phyloP scores from a whole-genome alignment of 805 yeast genomes.

The Ogataea kodamae region DNA sequence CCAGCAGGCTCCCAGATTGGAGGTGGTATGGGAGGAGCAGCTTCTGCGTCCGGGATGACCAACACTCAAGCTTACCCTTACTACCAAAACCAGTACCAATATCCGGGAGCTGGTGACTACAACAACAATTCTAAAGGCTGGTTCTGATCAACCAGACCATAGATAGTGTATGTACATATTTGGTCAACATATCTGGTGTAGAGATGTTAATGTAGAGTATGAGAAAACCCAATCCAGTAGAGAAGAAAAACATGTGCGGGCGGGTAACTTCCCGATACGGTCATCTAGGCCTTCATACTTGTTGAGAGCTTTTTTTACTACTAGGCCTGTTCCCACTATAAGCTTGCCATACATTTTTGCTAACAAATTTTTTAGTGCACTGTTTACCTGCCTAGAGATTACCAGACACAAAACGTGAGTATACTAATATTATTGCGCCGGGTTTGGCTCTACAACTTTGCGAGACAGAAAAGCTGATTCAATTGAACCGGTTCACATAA shows the following conservation, averaged over 20 bases:
- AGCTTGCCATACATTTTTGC: slow-evolving; percentile 7
- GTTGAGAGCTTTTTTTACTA: slow-evolving; percentile 9
- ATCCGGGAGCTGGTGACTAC: slow-evolving; percentile 21
- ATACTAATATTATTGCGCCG: slow-evolving; percentile 5
- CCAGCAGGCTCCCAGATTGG: slow-evolving; percentile 18
- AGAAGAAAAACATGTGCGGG: no score
- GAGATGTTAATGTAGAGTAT: no score
- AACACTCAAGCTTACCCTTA: slow-evolving; percentile 22
- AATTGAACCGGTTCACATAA: slow-evolving; percentile 1
- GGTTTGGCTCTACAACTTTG: background rate
- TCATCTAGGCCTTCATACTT: slow-evolving; percentile 1
- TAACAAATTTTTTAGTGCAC: slow-evolving; percentile 11
- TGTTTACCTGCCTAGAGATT: slow-evolving; percentile 6
- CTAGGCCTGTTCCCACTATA: slow-evolving; percentile 8
- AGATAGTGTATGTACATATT: slow-evolving; percentile 9
- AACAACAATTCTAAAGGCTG: slow-evolving; percentile 25
- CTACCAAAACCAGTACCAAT: slow-evolving; percentile 26
- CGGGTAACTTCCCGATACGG: slow-evolving; percentile 1
- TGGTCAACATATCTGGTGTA: slow-evolving; percentile 26
- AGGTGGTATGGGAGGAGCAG: slow-evolving; percentile 18
- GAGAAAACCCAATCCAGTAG: no score
- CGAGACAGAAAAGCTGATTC: background rate
- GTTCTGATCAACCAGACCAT: slow-evolving; percentile 15
- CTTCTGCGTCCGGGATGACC: slow-evolving; percentile 13
- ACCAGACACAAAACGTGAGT: slow-evolving; percentile 5